Conservation (phyloP, 2,329 filamentous ascomycete species). For the Pseudocercospora musae region DNA sequence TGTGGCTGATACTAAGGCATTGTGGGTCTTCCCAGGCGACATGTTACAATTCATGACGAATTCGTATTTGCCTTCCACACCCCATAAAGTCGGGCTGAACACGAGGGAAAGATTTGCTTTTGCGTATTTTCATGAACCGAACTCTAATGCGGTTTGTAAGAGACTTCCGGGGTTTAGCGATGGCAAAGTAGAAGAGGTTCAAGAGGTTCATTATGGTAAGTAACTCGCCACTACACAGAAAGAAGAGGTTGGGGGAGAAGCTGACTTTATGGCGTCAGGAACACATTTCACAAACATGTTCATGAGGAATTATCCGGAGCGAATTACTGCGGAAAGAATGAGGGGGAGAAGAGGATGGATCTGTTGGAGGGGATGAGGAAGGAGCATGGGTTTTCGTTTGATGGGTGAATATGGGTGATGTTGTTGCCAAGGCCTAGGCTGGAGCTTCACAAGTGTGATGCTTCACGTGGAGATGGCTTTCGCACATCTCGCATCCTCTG, state of each 20-base stretch:
- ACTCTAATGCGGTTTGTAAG: slow-evolving; percentile 13
- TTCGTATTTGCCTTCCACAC: slow-evolving; percentile 11
- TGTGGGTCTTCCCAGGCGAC: slow-evolving; percentile 11
- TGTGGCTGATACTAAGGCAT: too few relatives aligned
- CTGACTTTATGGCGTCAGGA: background rate
- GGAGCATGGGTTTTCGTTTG: slow-evolving; percentile 3
- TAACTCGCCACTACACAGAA: too few relatives aligned
- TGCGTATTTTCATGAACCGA: slow-evolving; percentile 15
- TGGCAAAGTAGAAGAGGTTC: background rate
- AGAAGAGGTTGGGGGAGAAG: too few relatives aligned
- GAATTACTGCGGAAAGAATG: slow-evolving; percentile 8
- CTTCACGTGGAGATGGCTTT: too few relatives aligned
- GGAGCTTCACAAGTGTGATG: too few relatives aligned
- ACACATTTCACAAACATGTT: slow-evolving; percentile 16
- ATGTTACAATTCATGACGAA: slow-evolving; percentile 18
- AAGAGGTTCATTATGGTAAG: slow-evolving; percentile 8
- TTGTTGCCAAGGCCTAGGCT: too few relatives aligned
- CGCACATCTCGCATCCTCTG: too few relatives aligned
- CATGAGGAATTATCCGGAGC: slow-evolving; percentile 6
- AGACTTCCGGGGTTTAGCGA: slow-evolving; percentile 4
- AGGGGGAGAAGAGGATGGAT: slow-evolving; percentile 10
- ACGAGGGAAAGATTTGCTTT: slow-evolving; percentile 7
- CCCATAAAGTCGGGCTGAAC: slow-evolving; percentile 14
- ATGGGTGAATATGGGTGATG: too few relatives aligned
- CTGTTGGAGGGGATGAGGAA: slow-evolving; percentile 4